Conservation (phyloP, 2,329 filamentous ascomycete genomes). For the Biscogniauxia marginata region DNA sequence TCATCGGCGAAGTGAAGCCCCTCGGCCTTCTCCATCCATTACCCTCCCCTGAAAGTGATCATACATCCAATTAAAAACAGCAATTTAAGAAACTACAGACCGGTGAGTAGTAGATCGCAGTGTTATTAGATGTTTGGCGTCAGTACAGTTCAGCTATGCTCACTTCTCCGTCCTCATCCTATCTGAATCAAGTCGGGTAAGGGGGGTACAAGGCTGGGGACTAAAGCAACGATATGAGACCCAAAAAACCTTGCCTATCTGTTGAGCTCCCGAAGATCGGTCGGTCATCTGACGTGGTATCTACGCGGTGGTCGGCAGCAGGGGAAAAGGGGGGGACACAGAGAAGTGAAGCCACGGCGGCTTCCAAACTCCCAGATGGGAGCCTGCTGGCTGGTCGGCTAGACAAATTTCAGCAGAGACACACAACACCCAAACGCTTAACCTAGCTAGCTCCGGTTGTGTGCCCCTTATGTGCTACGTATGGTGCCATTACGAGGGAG, state of each 20-base stretch:
- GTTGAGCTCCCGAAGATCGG: background rate
- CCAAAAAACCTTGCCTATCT: background rate
- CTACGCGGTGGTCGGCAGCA: background rate
- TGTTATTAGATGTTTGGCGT: background rate
- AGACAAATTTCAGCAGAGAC: background rate
- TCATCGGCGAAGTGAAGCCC: background rate
- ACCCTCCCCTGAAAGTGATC: background rate
- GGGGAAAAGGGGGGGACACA: background rate
- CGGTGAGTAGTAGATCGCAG: background rate
- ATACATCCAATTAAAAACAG: background rate
- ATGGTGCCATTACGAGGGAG: background rate
- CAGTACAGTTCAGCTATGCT: background rate
- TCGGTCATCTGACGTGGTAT: background rate
- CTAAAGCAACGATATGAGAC: background rate
- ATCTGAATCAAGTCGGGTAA: background rate
- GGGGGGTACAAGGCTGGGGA: too few species aligned
- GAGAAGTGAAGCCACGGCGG: too few species aligned
- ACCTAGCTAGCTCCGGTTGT: background rate
- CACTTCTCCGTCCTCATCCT: background rate
- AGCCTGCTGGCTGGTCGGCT: background rate
- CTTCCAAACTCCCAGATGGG: background rate
- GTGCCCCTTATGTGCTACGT: background rate
- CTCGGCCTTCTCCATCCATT: background rate
- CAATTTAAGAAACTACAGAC: background rate
- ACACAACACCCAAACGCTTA: background rate